These are phyloP conservation scores for Exserohilum rostratum DNA, from an alignment of 2,329 filamentous ascomycete genomes.

Conservation along the genomic window DNA sequence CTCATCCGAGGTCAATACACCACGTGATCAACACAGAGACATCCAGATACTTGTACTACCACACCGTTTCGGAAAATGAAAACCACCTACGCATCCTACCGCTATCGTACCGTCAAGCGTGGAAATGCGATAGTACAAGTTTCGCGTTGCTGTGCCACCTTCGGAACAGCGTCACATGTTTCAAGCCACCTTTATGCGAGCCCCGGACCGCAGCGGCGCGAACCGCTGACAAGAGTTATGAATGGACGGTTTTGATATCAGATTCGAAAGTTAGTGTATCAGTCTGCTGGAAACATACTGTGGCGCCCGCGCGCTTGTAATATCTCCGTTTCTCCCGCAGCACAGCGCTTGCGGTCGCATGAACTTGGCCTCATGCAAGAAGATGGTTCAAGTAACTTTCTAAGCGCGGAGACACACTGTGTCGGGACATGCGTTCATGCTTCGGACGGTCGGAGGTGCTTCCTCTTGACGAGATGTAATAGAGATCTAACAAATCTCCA, in stretches of 20 bases:
- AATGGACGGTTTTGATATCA: too few relatives aligned
- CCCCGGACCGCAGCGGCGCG: not conserved
- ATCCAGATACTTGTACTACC: too few relatives aligned
- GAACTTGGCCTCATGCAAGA: not conserved
- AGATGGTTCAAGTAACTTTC: too few relatives aligned
- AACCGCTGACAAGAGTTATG: not conserved
- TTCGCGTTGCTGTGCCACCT: conserved; percentile 11
- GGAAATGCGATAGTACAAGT: not conserved
- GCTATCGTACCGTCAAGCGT: not conserved
- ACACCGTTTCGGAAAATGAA: too few relatives aligned
- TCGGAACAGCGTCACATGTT: conserved; percentile 6
- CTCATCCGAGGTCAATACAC: too few relatives aligned
- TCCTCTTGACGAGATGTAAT: too few relatives aligned
- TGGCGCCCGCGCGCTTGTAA: not conserved
- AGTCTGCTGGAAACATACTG: not conserved
- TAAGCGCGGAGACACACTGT: not conserved
- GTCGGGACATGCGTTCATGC: not conserved
- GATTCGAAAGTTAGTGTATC: not conserved
- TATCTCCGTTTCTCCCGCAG: not conserved
- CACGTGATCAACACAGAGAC: too few relatives aligned
- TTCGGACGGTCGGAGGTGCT: not conserved
- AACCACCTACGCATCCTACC: not conserved
- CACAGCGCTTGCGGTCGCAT: conserved; percentile 6
- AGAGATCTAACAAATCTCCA: too few relatives aligned
- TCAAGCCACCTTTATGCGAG: not conserved